Conservation (phyloP, 2,329 filamentous ascomycete genomes). For the Fusarium pilosicola region DNA sequence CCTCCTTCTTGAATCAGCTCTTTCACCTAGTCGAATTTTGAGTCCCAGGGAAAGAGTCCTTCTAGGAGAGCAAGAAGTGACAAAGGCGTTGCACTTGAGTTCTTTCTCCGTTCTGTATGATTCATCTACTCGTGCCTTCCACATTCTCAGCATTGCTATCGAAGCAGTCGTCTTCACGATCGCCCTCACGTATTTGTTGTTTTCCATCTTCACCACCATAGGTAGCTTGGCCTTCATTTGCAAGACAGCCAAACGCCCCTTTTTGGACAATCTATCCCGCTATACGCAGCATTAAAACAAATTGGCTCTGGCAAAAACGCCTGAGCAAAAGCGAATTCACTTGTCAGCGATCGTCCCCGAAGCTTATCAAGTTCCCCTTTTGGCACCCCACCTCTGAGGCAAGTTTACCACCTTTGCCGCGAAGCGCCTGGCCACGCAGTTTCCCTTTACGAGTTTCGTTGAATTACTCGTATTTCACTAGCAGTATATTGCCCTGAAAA, state of each 20-base stretch:
- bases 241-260: slow-evolving; percentile 16
- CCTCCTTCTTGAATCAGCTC: background rate
- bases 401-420: background rate
- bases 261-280: slow-evolving; percentile 44
- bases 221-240: slow-evolving; percentile 31
- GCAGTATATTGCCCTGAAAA: background rate
- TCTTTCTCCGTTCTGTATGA: background rate
- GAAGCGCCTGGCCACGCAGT: background rate
- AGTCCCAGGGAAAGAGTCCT: background rate
- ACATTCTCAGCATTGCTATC: background rate
- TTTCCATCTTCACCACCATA: slow-evolving; percentile 24
- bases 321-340: slow-evolving; percentile 21
- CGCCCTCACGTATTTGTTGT: background rate
- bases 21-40: background rate
- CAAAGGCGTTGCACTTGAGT: background rate
- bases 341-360: slow-evolving; percentile 25
- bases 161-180: background rate
- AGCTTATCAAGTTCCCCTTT: background rate
- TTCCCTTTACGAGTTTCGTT: background rate
- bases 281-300: slow-evolving; percentile 44
- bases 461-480: background rate
- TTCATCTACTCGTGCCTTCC: background rate
- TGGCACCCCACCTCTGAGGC: background rate
- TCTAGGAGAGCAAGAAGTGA: background rate
- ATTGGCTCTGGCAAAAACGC: slow-evolving; percentile 31